phyloP scores from a whole-genome alignment of 257 asterid genomes.

The Solanum dulcamara region DNA sequence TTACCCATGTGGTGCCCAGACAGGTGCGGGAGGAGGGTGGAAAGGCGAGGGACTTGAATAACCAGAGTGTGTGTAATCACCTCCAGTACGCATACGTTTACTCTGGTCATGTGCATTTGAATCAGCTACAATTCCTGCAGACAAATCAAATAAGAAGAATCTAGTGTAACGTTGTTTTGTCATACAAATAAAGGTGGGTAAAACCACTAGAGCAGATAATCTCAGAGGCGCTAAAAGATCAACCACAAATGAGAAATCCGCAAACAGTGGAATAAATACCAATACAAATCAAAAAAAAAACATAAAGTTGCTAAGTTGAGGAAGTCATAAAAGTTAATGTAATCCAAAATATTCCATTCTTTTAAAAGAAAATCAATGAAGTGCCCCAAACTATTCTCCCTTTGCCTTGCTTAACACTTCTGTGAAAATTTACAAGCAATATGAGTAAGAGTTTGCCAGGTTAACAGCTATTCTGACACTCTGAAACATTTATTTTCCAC shows the following conservation, averaged over 20 bases:
- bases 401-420: not conserved
- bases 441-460: not conserved
- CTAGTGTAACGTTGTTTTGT: not conserved
- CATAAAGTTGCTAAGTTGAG: not conserved
- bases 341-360: not conserved
- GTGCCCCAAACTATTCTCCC: not conserved
- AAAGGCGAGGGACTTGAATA: conserved; percentile 89
- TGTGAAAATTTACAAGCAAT: not conserved
- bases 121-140: conserved; percentile 68
- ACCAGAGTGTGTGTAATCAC: conserved; percentile 77
- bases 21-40: conserved; percentile 91
- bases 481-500: not conserved
- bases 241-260: not conserved
- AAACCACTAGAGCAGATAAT: not conserved
- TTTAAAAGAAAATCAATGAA: not conserved
- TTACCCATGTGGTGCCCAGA: conserved; percentile 95
- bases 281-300: not conserved
- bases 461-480: not conserved
- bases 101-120: conserved; percentile 87
- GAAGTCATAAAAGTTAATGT: not conserved
- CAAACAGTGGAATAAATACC: not conserved
- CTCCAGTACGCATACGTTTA: conserved; percentile 92
- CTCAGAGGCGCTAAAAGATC: not conserved
- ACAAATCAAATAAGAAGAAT: not conserved
- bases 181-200: not conserved